Evolutionary conservation across 352 stramenopile genomes (phyloP).

Genomic region (Globisporangium canariense): DNA sequence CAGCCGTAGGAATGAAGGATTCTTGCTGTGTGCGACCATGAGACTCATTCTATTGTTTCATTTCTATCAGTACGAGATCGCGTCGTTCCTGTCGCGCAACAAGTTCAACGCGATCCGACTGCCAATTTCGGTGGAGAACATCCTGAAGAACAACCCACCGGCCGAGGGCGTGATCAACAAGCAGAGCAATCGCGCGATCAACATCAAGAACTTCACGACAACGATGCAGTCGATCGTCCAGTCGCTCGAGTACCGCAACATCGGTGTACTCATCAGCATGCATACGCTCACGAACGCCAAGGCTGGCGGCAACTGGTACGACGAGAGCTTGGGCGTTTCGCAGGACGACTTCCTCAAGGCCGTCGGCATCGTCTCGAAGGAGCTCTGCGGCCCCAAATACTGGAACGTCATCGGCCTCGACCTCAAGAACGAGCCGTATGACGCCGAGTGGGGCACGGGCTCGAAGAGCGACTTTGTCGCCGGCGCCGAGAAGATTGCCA

Average conservation of each 20-base stretch:
- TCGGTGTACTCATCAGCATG: slow-evolving; percentile 75
- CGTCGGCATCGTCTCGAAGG: slow-evolving; percentile 52
- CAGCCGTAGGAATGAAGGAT: background rate
- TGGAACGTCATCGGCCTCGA: slow-evolving; percentile 84
- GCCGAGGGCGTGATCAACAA: slow-evolving; percentile 63
- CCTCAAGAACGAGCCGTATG: slow-evolving; percentile 77
- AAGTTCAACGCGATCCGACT: slow-evolving; percentile 83
- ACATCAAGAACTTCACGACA: slow-evolving; percentile 66
- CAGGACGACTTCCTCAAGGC: slow-evolving; percentile 60
- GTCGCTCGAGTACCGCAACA: slow-evolving; percentile 60
- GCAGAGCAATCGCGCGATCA: slow-evolving; percentile 65
- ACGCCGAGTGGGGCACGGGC: slow-evolving; percentile 66
- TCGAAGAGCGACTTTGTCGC: slow-evolving; percentile 60
- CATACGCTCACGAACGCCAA: slow-evolving; percentile 61
- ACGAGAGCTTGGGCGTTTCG: slow-evolving; percentile 37
- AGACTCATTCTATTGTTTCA: background rate
- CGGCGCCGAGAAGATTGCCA: slow-evolving; percentile 68
- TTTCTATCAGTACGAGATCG: slow-evolving; percentile 59
- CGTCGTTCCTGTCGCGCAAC: slow-evolving; percentile 69
- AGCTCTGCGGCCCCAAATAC: slow-evolving; percentile 57
- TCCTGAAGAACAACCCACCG: slow-evolving; percentile 62
- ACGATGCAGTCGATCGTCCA: slow-evolving; percentile 71
- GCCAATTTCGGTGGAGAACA: slow-evolving; percentile 62
- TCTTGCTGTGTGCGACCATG: background rate
- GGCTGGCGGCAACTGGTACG: slow-evolving; percentile 64